Evolutionary conservation across 495 filamentous ascomycete species (phyloP).

Genomic region (Daldinia loculata): DNA sequence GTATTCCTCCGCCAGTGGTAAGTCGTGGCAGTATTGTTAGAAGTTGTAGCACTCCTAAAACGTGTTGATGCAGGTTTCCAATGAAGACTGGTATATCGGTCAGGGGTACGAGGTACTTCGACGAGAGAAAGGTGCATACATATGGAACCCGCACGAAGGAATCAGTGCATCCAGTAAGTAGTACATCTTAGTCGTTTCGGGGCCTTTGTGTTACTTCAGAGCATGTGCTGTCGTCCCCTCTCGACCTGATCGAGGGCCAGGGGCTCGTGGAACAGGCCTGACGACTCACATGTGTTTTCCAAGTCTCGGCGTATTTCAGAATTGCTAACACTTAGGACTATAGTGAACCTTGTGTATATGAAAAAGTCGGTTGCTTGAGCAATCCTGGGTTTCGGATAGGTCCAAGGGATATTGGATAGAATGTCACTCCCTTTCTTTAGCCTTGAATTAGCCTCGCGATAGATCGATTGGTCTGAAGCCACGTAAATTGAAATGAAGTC

Average conservation of each 20-base stretch:
- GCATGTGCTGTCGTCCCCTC: constrained; percentile 15
- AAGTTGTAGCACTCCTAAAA: constrained; percentile 25
- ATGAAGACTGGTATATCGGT: constrained; percentile 66
- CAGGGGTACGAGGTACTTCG: constrained; percentile 56
- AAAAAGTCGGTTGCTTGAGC: constrained; percentile 35
- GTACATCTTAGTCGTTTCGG: constrained; percentile 14
- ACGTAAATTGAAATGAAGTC: constrained; percentile 18
- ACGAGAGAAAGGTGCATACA: constrained; percentile 23
- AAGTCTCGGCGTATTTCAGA: neutral
- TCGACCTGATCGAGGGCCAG: constrained; percentile 2
- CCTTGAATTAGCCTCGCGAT: constrained; percentile 37
- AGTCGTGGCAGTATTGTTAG: constrained; percentile 23
- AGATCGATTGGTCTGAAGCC: constrained; percentile 32
- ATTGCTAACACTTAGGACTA: constrained; percentile 15
- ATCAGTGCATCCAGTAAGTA: constrained; percentile 25
- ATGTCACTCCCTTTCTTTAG: constrained; percentile 6
- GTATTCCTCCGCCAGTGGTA: constrained; percentile 37
- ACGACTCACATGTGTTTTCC: constrained; percentile 13
- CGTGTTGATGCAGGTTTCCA: constrained; percentile 39
- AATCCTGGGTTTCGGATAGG: neutral
- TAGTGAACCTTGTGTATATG: constrained; percentile 43
- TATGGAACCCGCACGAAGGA: constrained; percentile 16
- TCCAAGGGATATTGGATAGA: constrained; percentile 7
- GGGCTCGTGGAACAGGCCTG: neutral
- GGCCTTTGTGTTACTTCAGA: constrained; percentile 6